Evolutionary conservation across 805 yeast genomes (phyloP).

Genomic region (Grigorovia transvaalensis): DNA sequence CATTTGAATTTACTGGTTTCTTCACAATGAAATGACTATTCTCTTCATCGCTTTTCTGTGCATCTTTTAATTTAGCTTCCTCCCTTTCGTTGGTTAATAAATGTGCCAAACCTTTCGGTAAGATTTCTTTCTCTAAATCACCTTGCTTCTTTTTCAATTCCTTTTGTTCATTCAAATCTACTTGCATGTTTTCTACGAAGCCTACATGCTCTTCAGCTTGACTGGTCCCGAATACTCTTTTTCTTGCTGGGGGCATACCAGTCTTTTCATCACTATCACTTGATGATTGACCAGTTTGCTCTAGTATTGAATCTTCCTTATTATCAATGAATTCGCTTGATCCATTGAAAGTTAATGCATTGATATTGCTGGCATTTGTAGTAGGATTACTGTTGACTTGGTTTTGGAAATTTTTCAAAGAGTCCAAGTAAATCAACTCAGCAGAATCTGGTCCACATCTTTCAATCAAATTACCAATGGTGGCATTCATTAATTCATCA

Average conservation of each 20-base stretch:
- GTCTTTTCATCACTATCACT: constrained; percentile 20
- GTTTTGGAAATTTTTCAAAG: background rate
- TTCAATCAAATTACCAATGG: constrained; percentile 49
- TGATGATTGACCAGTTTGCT: background rate
- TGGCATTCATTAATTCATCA: constrained; percentile 55
- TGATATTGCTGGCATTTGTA: background rate
- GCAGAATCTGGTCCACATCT: constrained; percentile 56
- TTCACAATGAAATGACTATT: constrained; percentile 18
- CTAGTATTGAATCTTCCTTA: background rate
- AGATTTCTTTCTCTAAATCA: constrained; percentile 39
- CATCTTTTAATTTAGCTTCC: background rate
- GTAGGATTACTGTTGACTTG: background rate
- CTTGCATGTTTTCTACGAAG: constrained; percentile 31
- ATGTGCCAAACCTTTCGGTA: constrained; percentile 46
- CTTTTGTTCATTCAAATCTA: constrained; percentile 36
- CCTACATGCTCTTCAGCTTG: constrained; percentile 26
- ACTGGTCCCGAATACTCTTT: constrained; percentile 32
- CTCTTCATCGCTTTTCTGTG: background rate
- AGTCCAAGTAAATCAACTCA: constrained; percentile 37
- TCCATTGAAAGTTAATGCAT: background rate
- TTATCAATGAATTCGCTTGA: background rate
- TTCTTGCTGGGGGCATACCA: constrained; percentile 54
- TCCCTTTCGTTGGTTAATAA: constrained; percentile 29
- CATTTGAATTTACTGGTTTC: constrained; percentile 22
- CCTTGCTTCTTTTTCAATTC: constrained; percentile 41